phyloP scores from a whole-genome alignment of 345 rosid genomes.

The Brassica nigra region DNA sequence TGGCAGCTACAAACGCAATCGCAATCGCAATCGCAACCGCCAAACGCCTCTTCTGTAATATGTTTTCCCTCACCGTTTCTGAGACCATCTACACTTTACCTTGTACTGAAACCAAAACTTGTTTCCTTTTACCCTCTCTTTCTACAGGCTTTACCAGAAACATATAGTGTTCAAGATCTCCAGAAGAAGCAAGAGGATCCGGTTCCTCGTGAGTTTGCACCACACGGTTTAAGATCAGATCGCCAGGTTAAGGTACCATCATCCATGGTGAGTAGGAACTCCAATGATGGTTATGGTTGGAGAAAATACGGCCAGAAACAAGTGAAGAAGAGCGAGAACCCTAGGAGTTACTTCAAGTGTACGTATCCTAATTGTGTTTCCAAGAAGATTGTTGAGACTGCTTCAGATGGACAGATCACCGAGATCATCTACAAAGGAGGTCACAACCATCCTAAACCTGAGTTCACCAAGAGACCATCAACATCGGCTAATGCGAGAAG shows the following conservation, averaged over 20 bases:
- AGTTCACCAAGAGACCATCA: slow-evolving; percentile 74
- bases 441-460: slow-evolving; percentile 94
- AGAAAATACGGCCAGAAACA: slow-evolving; percentile 94
- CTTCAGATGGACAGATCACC: slow-evolving; percentile 86
- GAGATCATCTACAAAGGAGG: slow-evolving; percentile 95
- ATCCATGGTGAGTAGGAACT: slow-evolving; percentile 56
- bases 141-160: slow-evolving; percentile 49
- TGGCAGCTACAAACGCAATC: slow-evolving; percentile 50
- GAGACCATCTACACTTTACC: slow-evolving; percentile 48
- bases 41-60: slow-evolving; percentile 44
- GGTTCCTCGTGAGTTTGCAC: slow-evolving; percentile 48
- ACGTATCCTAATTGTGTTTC: slow-evolving; percentile 81
- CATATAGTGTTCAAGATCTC: slow-evolving; percentile 50
- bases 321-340: slow-evolving; percentile 95
- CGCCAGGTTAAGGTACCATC: slow-evolving; percentile 29
- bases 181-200: slow-evolving; percentile 48
- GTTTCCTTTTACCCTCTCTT: background rate
- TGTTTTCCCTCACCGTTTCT: slow-evolving; percentile 14
- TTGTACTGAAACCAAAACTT: background rate
- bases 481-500: slow-evolving; percentile 41
- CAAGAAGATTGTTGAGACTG: slow-evolving; percentile 90
- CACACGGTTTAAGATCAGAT: slow-evolving; percentile 39
- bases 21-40: slow-evolving; percentile 11
- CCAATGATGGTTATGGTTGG: slow-evolving; percentile 96
- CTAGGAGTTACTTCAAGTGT: slow-evolving; percentile 97